Conservation (phyloP, 2,329 filamentous ascomycete genomes). For the Lachnellula occidentalis region DNA sequence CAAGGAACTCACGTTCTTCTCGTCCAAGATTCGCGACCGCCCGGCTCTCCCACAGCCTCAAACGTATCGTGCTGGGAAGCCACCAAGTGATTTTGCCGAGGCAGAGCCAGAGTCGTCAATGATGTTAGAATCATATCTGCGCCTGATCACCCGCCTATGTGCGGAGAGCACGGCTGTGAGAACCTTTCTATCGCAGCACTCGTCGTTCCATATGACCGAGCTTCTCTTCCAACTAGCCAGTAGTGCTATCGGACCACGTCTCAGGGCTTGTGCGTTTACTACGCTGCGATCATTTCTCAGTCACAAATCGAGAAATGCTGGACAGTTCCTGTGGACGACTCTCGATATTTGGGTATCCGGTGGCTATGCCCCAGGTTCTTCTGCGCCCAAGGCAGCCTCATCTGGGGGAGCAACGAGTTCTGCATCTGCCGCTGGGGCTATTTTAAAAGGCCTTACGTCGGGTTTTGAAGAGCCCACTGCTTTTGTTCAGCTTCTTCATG, state of each 20-base stretch:
- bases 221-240: slow-evolving; percentile 75
- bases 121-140: slow-evolving; percentile 92
- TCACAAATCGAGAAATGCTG: slow-evolving; percentile 62
- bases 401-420: slow-evolving; percentile 13
- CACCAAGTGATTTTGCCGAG: slow-evolving; percentile 63
- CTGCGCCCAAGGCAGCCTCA: slow-evolving; percentile 34
- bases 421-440: slow-evolving; percentile 51
- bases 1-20: slow-evolving; percentile 81
- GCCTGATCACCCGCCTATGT: slow-evolving; percentile 78
- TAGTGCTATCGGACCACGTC: slow-evolving; percentile 66
- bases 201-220: slow-evolving; percentile 62
- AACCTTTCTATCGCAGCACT: slow-evolving; percentile 64
- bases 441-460: slow-evolving; percentile 68
- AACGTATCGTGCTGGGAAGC: slow-evolving; percentile 54
- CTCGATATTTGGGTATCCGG: slow-evolving; percentile 77
- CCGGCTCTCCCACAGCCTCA: slow-evolving; percentile 50
- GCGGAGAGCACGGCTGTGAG: slow-evolving; percentile 68
- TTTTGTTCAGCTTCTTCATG: slow-evolving; percentile 71
- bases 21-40: slow-evolving; percentile 70
- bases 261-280: slow-evolving; percentile 80
- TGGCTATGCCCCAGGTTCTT: slow-evolving; percentile 42
- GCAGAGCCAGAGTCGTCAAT: slow-evolving; percentile 87
- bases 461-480: slow-evolving; percentile 82
- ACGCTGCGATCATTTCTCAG: slow-evolving; percentile 70
- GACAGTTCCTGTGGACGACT: slow-evolving; percentile 70